Evolutionary conservation across 805 yeast species (phyloP), one percentile per base, ranked within the genome.

Genomic region (Hemisphaericaspora nanyangensis): DNA sequence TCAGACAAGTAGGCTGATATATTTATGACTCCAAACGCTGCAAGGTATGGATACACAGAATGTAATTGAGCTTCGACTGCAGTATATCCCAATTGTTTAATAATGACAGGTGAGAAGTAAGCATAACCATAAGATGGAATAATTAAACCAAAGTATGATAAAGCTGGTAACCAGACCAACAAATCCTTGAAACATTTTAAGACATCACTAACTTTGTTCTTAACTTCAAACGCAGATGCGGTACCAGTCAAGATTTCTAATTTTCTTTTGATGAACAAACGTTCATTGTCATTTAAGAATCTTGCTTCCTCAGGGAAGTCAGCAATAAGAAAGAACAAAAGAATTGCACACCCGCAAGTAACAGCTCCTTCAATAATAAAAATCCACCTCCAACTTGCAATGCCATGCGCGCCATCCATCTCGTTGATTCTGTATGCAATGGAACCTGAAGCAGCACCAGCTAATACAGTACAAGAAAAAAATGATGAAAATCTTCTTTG

Each of bases 41-140:
- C 64, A 30, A 85, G 68, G 90, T 95, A 88, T 16, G 95, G 95
- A 48, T 87, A 89, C 35, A 88, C 85, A 0, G 95, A 83, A 62
- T 81, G 82, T 39, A 82, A 75, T 59, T 88, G 88, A 7, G 95
- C 91, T 40, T 75, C 68, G 51, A 79, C 82, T 3, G 86, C 80
- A 2, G 86, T 72, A 66, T 81, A 72, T 16, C 84, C 82, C 64
- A 82, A 65, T 29, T 73, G 60, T 37, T 65, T 65, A 54, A 82
- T 79, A 54, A 82, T 82, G 22, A 82, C 68, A 31, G 86, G 79
- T 16, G 88, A 81, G 56, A 82, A 82, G 57, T 76, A 82, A 12
- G 89, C 88, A 51, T 81, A 82, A 31, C 87, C 83, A 50, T 83
- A 83, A 13, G 87, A 72, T n/a, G 88, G 87, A 43, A 82, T 75